Evolutionary conservation across 2,329 filamentous ascomycete species (phyloP).

Genomic region (Microdochium nivale): DNA sequence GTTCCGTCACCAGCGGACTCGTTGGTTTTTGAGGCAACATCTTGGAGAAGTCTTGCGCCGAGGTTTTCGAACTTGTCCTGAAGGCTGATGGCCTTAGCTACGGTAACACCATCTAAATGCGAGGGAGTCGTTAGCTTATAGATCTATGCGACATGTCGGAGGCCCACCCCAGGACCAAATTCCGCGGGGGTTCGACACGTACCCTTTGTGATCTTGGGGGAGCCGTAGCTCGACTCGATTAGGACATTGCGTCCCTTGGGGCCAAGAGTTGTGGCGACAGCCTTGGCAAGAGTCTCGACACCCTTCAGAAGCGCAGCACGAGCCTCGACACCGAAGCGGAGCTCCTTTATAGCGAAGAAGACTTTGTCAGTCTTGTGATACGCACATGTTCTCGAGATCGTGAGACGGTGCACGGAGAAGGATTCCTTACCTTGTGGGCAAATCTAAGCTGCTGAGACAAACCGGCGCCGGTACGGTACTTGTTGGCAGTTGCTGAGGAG

Average conservation of each 20-base stretch:
- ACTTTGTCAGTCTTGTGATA: slow-evolving; percentile 14
- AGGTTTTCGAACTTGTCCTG: slow-evolving; percentile 99
- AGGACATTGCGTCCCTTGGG: slow-evolving; percentile 98
- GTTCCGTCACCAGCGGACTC: slow-evolving; percentile 98
- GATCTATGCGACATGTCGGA: background rate
- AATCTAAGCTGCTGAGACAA: slow-evolving; percentile 87
- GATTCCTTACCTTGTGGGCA: slow-evolving; percentile 76
- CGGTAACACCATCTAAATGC: slow-evolving; percentile 72
- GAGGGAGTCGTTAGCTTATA: slow-evolving; percentile 11
- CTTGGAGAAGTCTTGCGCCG: slow-evolving; percentile 89
- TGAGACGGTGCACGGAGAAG: background rate
- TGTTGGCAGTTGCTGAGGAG: slow-evolving; percentile 55
- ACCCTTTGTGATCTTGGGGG: slow-evolving; percentile 99
- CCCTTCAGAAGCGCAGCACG: slow-evolving; percentile 82
- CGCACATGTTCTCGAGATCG: background rate
- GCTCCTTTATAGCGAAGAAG: slow-evolving; percentile 53
- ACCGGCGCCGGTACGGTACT: slow-evolving; percentile 55
- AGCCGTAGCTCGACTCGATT: slow-evolving; percentile 97
- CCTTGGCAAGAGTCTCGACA: slow-evolving; percentile 94
- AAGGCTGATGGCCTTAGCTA: slow-evolving; percentile 81
- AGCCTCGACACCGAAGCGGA: slow-evolving; percentile 96
- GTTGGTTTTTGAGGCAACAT: slow-evolving; percentile 99
- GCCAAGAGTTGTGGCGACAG: slow-evolving; percentile 90
- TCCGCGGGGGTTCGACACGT: slow-evolving; percentile 19
- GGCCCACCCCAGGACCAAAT: no score